phyloP scores from a whole-genome alignment of 1,284 basidiomycete genomes.

The Inonotus hispidus region DNA sequence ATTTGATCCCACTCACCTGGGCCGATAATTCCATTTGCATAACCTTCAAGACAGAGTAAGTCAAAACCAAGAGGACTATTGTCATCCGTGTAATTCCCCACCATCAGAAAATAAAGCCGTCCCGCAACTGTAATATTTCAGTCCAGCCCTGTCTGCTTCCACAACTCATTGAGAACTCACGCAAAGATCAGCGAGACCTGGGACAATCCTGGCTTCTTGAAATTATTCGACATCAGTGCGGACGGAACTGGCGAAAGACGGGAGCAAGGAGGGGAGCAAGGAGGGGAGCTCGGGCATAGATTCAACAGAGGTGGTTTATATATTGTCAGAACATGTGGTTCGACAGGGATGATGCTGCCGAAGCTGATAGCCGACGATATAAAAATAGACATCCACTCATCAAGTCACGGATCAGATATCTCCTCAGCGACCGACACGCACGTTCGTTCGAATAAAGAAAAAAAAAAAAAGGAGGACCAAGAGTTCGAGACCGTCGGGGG shows the following conservation, averaged over 20 bases:
- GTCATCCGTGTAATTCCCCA: constrained; percentile 26
- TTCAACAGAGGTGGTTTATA: not conserved
- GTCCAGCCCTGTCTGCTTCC: not conserved
- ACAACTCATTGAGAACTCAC: constrained; percentile 36
- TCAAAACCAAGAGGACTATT: not conserved
- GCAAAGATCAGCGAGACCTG: constrained; percentile 76
- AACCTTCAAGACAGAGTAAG: constrained; percentile 43
- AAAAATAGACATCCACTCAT: not conserved
- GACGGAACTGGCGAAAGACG: not conserved
- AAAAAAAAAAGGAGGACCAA: not conserved
- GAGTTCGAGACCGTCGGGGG: not conserved
- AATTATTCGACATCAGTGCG: not conserved
- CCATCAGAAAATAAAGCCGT: constrained; percentile 87
- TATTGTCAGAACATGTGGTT: not conserved
- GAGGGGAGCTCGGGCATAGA: not conserved
- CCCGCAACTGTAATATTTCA: constrained; percentile 50
- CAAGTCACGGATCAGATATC: not conserved
- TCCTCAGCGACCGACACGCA: not conserved
- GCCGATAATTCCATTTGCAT: constrained; percentile 77
- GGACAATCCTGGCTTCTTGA: constrained; percentile 26
- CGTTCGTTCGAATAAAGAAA: not conserved
- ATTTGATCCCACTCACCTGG: constrained; percentile 42
- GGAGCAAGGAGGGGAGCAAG: no score
- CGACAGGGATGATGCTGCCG: not conserved
- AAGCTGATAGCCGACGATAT: not conserved